phyloP scores from a whole-genome alignment of 164 flowering plant species.

The Nymphaea thermarum region DNA sequence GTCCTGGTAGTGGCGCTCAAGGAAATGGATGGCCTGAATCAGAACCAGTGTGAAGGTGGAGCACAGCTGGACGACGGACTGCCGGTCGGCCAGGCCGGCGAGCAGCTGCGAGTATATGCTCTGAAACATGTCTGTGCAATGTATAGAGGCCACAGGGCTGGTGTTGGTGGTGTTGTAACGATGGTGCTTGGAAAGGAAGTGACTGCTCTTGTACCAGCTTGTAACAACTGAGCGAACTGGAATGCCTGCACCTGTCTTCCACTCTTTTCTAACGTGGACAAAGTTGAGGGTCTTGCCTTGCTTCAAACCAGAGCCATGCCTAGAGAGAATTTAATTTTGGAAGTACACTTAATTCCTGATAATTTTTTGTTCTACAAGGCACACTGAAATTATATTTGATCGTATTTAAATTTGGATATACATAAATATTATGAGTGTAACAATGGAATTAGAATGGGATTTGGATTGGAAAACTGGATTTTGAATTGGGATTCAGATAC shows the following conservation, averaged over 20 bases:
- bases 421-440: too few relatives aligned
- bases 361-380: too few relatives aligned
- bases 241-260: slow-evolving; percentile 57
- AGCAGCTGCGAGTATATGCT: slow-evolving; percentile 87
- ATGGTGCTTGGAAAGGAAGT: slow-evolving; percentile 48
- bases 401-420: too few relatives aligned
- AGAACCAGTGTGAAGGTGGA: slow-evolving; percentile 80
- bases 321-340: slow-evolving; percentile 4
- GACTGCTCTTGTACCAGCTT: slow-evolving; percentile 61
- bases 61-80: slow-evolving; percentile 50
- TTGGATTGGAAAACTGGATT: too few relatives aligned
- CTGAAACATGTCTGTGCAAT: slow-evolving; percentile 60
- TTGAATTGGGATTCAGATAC: too few relatives aligned
- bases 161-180: slow-evolving; percentile 65
- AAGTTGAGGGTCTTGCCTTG: slow-evolving; percentile 68
- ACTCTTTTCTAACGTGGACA: slow-evolving; percentile 43
- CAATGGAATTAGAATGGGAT: too few relatives aligned
- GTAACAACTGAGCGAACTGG: slow-evolving; percentile 71
- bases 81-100: slow-evolving; percentile 45
- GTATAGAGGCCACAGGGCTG: slow-evolving; percentile 64
- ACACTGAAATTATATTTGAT: too few relatives aligned
- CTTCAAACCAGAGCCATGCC: slow-evolving; percentile 58
- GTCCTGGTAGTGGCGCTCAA: slow-evolving; percentile 43
- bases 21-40: slow-evolving; percentile 57
- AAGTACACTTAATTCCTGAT: too few relatives aligned